These are phyloP conservation scores for Scalesia atractyloides DNA, from an alignment of 129 eudicot genomes.

Conservation along the genomic window DNA sequence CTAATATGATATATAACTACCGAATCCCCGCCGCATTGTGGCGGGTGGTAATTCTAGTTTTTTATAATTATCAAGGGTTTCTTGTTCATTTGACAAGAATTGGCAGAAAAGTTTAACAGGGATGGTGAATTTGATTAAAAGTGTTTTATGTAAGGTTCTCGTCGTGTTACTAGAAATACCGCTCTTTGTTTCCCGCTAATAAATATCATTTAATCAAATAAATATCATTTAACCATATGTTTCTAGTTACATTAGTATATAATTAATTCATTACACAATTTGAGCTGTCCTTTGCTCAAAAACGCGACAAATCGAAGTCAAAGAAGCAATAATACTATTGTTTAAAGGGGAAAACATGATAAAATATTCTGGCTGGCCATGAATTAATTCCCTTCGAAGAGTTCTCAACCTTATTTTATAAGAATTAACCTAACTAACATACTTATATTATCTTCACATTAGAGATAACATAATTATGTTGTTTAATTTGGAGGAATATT, in stretches of 20 bases:
- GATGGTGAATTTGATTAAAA: too few relatives aligned
- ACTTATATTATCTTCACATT: slow-evolving; percentile 23
- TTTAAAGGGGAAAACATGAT: neutral
- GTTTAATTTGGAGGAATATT: slow-evolving; percentile 19
- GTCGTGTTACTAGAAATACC: neutral
- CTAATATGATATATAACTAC: too few relatives aligned
- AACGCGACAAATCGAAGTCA: slow-evolving; percentile 15
- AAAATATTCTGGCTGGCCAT: slow-evolving; percentile 19
- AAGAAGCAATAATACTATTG: neutral
- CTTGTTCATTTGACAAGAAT: too few relatives aligned
- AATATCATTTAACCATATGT: neutral
- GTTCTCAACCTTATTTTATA: neutral
- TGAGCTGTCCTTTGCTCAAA: slow-evolving; percentile 11
- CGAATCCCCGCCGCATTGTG: too few relatives aligned
- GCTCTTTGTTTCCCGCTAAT: neutral
- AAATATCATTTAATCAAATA: neutral
- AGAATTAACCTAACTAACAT: slow-evolving; percentile 1
- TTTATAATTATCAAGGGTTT: too few relatives aligned
- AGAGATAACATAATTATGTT: slow-evolving; percentile 12
- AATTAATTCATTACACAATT: neutral
- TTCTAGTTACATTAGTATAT: neutral
- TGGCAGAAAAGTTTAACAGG: too few relatives aligned
- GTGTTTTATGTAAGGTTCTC: neutral
- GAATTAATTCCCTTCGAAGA: slow-evolving; percentile 4
- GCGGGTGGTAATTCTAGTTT: too few relatives aligned